Percentiles rank a stretch among this genome's conserved stretches.
Conservation (phyloP, 805 yeast genomes). For the Torulaspora franciscae region DNA sequence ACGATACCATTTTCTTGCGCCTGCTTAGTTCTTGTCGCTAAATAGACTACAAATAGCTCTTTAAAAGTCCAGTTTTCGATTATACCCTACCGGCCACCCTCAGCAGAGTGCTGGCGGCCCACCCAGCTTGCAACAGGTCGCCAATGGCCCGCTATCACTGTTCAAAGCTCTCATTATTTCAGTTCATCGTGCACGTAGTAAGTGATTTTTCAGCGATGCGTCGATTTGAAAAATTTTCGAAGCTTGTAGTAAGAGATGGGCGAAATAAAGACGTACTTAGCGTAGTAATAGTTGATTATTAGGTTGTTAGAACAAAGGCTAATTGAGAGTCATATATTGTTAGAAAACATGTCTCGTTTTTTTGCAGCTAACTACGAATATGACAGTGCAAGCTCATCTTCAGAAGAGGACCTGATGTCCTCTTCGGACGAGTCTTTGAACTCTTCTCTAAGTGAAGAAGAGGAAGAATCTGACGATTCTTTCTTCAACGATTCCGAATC, state of each 20-base stretch:
- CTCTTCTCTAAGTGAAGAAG: conserved; percentile 28
- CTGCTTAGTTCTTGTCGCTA: not conserved
- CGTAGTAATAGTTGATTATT: conserved; percentile 1
- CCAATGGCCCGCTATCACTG: no score
- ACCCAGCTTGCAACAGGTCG: no score
- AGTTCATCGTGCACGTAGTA: not conserved
- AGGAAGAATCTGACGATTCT: conserved; percentile 36
- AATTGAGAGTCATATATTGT: conserved; percentile 5
- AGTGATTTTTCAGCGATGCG: conserved; percentile 8
- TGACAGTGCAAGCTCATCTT: conserved; percentile 42
- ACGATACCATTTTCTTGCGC: conserved; percentile 1
- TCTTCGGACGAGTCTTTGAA: conserved; percentile 38
- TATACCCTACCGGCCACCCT: not conserved
- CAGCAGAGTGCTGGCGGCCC: not conserved
- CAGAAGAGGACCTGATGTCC: conserved; percentile 43
- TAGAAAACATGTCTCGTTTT: conserved; percentile 74
- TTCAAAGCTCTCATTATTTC: not conserved
- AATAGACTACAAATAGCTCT: conserved; percentile 3
- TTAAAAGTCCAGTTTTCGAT: not conserved
- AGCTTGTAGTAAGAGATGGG: conserved; percentile 9
- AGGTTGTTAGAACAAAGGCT: not conserved
- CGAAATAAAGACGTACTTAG: not conserved
- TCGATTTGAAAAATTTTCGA: conserved; percentile 16
- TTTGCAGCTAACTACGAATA: conserved; percentile 54
- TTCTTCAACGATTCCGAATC: conserved; percentile 37